Evolutionary conservation across 108 stramenopile genomes (phyloP).

Genomic region (Cyclotella kingstonii): DNA sequence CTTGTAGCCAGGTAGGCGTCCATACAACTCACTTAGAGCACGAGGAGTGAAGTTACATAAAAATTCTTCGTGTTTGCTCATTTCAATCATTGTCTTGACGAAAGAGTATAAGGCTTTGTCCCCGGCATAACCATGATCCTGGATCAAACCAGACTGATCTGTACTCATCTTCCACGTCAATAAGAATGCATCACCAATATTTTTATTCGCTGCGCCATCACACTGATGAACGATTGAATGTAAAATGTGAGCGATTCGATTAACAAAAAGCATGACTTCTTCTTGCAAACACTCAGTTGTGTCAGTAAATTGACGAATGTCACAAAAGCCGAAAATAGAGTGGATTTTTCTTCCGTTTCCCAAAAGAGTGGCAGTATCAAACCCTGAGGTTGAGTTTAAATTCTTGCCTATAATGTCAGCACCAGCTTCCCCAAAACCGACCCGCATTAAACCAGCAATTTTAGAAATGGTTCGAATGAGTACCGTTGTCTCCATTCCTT

Average conservation of each 20-base stretch:
- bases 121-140: constrained; percentile 40
- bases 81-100: constrained; percentile 60
- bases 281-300: constrained; percentile 82
- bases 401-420: constrained; percentile 80
- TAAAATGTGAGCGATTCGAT: constrained; percentile 65
- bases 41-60: constrained; percentile 55
- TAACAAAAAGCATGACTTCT: constrained; percentile 84
- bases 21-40: constrained; percentile 51
- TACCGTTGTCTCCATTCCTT: constrained; percentile 71
- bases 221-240: constrained; percentile 59
- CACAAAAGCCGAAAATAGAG: constrained; percentile 82
- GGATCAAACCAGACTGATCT: constrained; percentile 3
- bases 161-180: constrained; percentile 72
- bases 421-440: constrained; percentile 86
- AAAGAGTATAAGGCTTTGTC: constrained; percentile 59
- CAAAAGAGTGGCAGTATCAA: constrained; percentile 46
- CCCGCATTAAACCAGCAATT: constrained; percentile 75
- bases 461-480: constrained; percentile 73
- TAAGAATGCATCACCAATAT: constrained; percentile 84
- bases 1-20: constrained; percentile 56
- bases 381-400: constrained; percentile 44
- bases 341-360: constrained; percentile 59
- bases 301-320: constrained; percentile 78
- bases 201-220: constrained; percentile 75
- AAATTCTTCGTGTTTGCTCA: constrained; percentile 56